Conservation (phyloP, 2,329 filamentous ascomycete species). For the Colletotrichum sp. region DNA sequence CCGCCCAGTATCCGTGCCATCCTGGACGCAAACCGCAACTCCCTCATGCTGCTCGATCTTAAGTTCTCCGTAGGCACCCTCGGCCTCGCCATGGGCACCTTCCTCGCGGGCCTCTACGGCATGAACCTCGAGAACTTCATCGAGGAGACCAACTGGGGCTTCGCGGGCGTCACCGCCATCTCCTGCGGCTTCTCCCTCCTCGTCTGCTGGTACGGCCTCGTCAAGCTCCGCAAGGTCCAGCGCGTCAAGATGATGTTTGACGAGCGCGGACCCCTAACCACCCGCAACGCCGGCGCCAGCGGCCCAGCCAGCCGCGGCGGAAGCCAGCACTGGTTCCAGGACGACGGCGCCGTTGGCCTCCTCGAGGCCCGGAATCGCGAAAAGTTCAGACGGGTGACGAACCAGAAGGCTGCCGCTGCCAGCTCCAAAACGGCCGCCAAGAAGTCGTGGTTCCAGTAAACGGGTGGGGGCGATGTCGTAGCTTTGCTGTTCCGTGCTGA, state of each 20-base stretch:
- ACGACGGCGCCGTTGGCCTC: slow-evolving; percentile 55
- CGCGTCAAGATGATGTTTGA: slow-evolving; percentile 79
- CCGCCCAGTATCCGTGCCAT: slow-evolving; percentile 84
- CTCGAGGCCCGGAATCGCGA: slow-evolving; percentile 61
- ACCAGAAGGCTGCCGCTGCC: slow-evolving; percentile 27
- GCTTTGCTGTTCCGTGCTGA: background rate
- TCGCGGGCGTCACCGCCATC: slow-evolving; percentile 73
- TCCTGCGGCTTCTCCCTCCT: slow-evolving; percentile 77
- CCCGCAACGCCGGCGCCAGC: background rate
- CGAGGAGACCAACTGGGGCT: slow-evolving; percentile 90
- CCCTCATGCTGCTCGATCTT: slow-evolving; percentile 95
- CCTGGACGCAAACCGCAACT: slow-evolving; percentile 96
- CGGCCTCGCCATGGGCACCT: slow-evolving; percentile 92
- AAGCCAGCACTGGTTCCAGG: slow-evolving; percentile 48
- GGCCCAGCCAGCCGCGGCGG: slow-evolving; percentile 12
- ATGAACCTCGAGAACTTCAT: slow-evolving; percentile 99
- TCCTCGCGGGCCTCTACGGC: slow-evolving; percentile 97
- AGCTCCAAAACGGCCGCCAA: slow-evolving; percentile 53
- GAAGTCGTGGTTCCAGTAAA: slow-evolving; percentile 21
- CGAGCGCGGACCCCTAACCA: slow-evolving; percentile 42
- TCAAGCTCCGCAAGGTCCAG: slow-evolving; percentile 84
- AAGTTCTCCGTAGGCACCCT: slow-evolving; percentile 96
- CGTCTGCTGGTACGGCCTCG: slow-evolving; percentile 84
- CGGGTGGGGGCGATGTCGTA: background rate
- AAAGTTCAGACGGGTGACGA: slow-evolving; percentile 56